Percentiles rank a stretch among this genome's conserved stretches.
These are phyloP conservation scores for Xylaria sp. DNA, from an alignment of 2,329 filamentous ascomycete genomes.

Conservation along the genomic window DNA sequence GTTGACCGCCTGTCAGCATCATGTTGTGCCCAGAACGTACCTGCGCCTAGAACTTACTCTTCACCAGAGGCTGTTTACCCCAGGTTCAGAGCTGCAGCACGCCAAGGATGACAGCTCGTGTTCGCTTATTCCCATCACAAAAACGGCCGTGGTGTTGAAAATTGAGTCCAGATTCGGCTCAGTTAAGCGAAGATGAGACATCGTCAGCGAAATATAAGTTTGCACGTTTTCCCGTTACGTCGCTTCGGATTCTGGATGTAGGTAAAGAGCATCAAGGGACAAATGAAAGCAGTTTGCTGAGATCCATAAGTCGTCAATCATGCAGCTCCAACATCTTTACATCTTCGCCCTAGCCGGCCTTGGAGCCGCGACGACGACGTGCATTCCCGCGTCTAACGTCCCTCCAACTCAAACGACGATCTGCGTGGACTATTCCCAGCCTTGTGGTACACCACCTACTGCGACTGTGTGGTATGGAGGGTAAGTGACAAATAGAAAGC, in stretches of 20 bases:
- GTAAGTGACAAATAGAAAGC: conserved; percentile 19
- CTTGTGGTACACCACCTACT: conserved; percentile 44
- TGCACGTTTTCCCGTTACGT: conserved; percentile 2
- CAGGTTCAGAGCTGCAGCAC: conserved; percentile 23
- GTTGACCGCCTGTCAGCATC: conserved; percentile 21
- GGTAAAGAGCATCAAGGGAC: not conserved
- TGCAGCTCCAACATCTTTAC: conserved; percentile 26
- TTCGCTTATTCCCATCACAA: conserved; percentile 22
- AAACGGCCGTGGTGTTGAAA: conserved; percentile 3
- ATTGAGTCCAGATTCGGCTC: conserved; percentile 5
- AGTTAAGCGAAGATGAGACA: conserved; percentile 26
- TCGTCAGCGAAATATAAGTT: conserved; percentile 18
- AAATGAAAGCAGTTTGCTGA: not conserved
- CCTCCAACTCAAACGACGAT: conserved; percentile 34
- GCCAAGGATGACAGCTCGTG: conserved; percentile 35
- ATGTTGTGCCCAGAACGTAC: not conserved
- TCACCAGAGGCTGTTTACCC: conserved; percentile 12
- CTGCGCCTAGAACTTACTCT: not conserved
- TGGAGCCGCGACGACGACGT: conserved; percentile 22
- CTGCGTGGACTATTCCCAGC: conserved; percentile 42
- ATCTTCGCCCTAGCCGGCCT: conserved; percentile 31
- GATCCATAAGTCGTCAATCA: conserved; percentile 14
- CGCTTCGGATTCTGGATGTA: not conserved
- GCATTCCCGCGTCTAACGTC: not conserved
- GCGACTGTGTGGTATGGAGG: conserved; percentile 37